Base-by-base conservation (phyloP, 1,284 basidiomycete species). In the Ceratobasidium sp. region DNA sequence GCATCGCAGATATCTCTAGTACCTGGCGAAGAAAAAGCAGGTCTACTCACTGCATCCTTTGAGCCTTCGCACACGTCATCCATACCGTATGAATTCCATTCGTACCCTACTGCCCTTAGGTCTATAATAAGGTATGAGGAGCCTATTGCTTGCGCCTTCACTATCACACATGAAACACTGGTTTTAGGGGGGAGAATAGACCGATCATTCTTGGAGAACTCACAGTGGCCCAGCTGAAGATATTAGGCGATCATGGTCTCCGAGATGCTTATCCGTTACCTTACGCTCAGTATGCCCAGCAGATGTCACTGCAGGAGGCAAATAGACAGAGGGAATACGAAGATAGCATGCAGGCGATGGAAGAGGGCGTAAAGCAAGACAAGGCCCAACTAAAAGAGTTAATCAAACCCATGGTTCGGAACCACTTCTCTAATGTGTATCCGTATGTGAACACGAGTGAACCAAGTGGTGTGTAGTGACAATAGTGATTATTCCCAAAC, bases 11-110 rank as follows among this genome's bases (percentile, higher is more conserved):
- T 41, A n/a, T 23, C n/a, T 19, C 33, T 64, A 36, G 49, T 64
- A 14, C 33, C 60, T 29, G 60, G 60, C n/a, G 60, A 64, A 44
- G n/a, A 64, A 42, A 41, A 42, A 25, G 47, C 49, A 2, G 60
- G 60, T 27, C 16, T 64, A 11, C 2, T 64, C 6, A 36, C 52
- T 7, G 49, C 47, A 3, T 14, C 13, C 6, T 21, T 21, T 29
- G 36, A 58, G 25, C 67, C 56, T n/a, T 42, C 67, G n/a, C n/a
- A n/a, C n/a, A n/a, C n/a, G n/a, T n/a, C n/a, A n/a, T n/a, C n/a
- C n/a, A n/a, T n/a, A n/a, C n/a, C n/a, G n/a, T n/a, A n/a, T n/a
- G n/a, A n/a, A n/a, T n/a, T n/a, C n/a, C n/a, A n/a, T n/a, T n/a
- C n/a, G 13, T 7, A 42, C 8, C 21, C 9, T 1, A 29, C 36